Base-by-base conservation (phyloP, 139 green algal species). In the Coelastrella sp. region DNA sequence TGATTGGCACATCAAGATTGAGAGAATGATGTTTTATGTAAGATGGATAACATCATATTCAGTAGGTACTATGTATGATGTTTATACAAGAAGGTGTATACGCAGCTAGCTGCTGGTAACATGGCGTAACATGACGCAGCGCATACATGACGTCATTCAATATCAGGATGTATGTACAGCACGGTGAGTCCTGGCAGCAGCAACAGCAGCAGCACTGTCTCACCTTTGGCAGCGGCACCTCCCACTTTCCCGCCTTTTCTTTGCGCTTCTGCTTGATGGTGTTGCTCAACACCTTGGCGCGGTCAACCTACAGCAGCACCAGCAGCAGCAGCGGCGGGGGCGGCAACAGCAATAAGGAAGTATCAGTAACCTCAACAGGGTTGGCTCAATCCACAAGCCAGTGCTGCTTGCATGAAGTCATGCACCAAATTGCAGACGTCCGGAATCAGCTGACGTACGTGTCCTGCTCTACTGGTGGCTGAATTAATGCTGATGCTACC, bases 231-330 rank as follows among this genome's bases (percentile, higher is more conserved):
- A 99, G 93, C 7, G 98, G 98, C 88, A 99, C 98, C 92, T 99
- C 98, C 98, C 98, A 99, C 93, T 99, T 99, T 82, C 98, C 98
- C 11, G 98, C 98, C 96, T 99, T 99, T 92, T 99, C 97, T 91
- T 99, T 99, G 8, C 98, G 94, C 93, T 99, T 99, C 93, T 99
- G 98, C 96, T 99, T 99, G 92, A 99, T 98, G 60, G 98, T 99
- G 94, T 99, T 99, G 96, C 95, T 98, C 82, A 99, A 95, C 87
- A 99, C 97, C 94, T 99, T 99, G 73, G 98, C 98, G 1, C 98
- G 94, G 82, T 99, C 97, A 6, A 97, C 97, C 96, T 98, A 59
- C 60, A 49, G 63, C 25, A 63, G 57, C 57, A 56, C 57, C 57
- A 72, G 57, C 79, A 70, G 79, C 57, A 72, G 57, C 10, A n/a